Evolutionary conservation across 177 flowering plant genomes (phyloP), one percentile per base, ranked within the genome.

Genomic region (Vitis hybrid): DNA sequence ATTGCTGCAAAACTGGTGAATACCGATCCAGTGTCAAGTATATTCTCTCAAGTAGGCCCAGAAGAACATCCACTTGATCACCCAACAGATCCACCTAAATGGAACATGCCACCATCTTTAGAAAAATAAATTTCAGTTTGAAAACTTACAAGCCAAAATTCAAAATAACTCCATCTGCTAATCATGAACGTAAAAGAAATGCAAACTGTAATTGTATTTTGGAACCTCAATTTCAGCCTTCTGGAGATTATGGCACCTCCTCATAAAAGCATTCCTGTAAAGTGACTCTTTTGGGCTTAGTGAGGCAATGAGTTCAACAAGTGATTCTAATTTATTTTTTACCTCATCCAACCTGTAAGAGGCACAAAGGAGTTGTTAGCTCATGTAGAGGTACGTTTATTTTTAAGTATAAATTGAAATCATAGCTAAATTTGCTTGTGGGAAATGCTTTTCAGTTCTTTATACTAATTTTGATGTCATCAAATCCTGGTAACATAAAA

Each of bases 191-290:
- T 57, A 19, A 9, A 6, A 57, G 17, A 17, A 57, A 61, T 11
- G 17, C 12, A 61, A 32, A 49, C 18, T 48, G n/a, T 4, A n/a
- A n/a, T 27, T 15, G 12, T 11, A 35, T 40, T 64, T 52, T 48
- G 65, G 59, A n/a, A 90, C 98, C 98, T 93, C 94, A 15, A 62
- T 64, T 82, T 90, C 93, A 55, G 97, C 95, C 66, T 80, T 83
- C 62, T 76, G 79, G 56, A 90, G 90, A 77, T 86, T 82, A 50
- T 77, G 80, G 68, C 94, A 90, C 75, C 91, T 80, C 65, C 77
- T 85, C 6, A 68, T 6, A 69, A 93, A 93, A 49, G 90, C 98
- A 60, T 77, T 80, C 69, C 71, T 82, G 75, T 90, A 90, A 13
- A 84, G 80, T 35, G 67, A 65, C 64, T 85, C 85, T 51, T 67